Conservation (phyloP, 768 basidiomycete genomes). For the Lyophyllum atratum region DNA sequence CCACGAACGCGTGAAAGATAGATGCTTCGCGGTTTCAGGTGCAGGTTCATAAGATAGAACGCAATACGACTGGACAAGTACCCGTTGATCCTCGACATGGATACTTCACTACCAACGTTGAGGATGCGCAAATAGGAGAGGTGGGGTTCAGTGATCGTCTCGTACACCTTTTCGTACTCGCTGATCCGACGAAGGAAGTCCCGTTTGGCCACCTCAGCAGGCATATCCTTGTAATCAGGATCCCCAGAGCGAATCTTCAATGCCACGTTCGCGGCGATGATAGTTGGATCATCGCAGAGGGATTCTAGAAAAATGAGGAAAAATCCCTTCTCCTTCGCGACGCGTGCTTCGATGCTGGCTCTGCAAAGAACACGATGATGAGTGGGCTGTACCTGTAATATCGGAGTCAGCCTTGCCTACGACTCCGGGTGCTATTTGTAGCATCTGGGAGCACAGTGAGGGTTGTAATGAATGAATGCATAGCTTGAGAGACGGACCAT, state of each 20-base stretch:
- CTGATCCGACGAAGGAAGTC: slow-evolving; percentile 93
- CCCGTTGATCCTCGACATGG: slow-evolving; percentile 83
- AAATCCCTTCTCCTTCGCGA: slow-evolving; percentile 85
- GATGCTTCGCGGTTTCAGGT: slow-evolving; percentile 94
- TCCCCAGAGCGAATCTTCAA: slow-evolving; percentile 96
- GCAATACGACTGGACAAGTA: slow-evolving; percentile 97
- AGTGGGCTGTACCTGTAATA: not conserved
- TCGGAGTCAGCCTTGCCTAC: slow-evolving; percentile 53
- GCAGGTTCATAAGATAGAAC: slow-evolving; percentile 98
- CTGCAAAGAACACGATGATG: slow-evolving; percentile 36
- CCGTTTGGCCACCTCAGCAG: slow-evolving; percentile 78
- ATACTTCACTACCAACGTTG: slow-evolving; percentile 92
- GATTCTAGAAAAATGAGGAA: slow-evolving; percentile 94
- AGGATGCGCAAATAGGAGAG: slow-evolving; percentile 90
- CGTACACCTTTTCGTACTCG: slow-evolving; percentile 93
- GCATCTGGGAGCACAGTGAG: slow-evolving; percentile 62
- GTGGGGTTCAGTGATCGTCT: slow-evolving; percentile 90
- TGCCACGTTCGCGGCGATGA: slow-evolving; percentile 95
- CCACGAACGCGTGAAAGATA: slow-evolving; percentile 87
- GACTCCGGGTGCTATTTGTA: slow-evolving; percentile 83
- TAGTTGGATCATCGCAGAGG: slow-evolving; percentile 88
- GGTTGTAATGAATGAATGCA: not conserved
- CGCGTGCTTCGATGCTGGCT: slow-evolving; percentile 80
- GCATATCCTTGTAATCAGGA: slow-evolving; percentile 94
- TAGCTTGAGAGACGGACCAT: slow-evolving; percentile 56